Evolutionary conservation across 1,139 yeast genomes (phyloP).

Genomic region (Petasospora fabianii): DNA sequence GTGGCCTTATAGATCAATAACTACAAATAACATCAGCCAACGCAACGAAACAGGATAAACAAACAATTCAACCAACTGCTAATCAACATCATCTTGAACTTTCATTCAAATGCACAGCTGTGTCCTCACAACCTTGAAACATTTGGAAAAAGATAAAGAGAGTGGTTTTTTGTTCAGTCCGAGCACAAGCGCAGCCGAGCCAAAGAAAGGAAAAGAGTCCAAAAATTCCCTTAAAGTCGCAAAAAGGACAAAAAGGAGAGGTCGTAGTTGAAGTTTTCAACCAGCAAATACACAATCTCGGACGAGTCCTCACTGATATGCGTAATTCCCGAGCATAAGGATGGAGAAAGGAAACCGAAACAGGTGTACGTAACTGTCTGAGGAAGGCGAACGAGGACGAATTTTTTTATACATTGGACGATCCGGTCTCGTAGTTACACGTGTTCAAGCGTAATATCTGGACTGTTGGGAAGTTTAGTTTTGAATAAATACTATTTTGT

Average conservation of each 20-base stretch:
- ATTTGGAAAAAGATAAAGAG: slow-evolving; percentile 10
- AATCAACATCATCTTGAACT: too few species aligned
- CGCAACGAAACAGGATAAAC: not conserved
- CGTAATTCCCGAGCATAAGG: slow-evolving; percentile 99
- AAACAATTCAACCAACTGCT: not conserved
- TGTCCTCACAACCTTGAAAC: slow-evolving; percentile 6
- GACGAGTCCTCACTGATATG: slow-evolving; percentile 99
- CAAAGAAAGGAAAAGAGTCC: slow-evolving; percentile 27
- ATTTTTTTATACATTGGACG: not conserved
- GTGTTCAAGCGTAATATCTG: too few species aligned
- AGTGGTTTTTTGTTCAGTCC: slow-evolving; percentile 1
- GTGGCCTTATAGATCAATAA: too few species aligned
- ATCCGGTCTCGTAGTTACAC: too few species aligned
- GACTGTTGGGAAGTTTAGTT: too few species aligned
- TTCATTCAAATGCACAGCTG: slow-evolving; percentile 1
- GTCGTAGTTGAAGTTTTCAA: slow-evolving; percentile 99
- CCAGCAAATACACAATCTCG: slow-evolving; percentile 99
- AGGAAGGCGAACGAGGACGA: not conserved
- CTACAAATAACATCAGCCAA: not conserved
- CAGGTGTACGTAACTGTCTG: too few species aligned
- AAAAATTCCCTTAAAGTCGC: slow-evolving; percentile 38
- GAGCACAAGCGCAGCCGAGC: not conserved
- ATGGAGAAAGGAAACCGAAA: slow-evolving; percentile 40
- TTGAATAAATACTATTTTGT: too few species aligned
- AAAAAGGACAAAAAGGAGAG: slow-evolving; percentile 62